Evolutionary conservation across 2,329 filamentous ascomycete species (phyloP).

Genomic region (Trichocomaceae sp.): DNA sequence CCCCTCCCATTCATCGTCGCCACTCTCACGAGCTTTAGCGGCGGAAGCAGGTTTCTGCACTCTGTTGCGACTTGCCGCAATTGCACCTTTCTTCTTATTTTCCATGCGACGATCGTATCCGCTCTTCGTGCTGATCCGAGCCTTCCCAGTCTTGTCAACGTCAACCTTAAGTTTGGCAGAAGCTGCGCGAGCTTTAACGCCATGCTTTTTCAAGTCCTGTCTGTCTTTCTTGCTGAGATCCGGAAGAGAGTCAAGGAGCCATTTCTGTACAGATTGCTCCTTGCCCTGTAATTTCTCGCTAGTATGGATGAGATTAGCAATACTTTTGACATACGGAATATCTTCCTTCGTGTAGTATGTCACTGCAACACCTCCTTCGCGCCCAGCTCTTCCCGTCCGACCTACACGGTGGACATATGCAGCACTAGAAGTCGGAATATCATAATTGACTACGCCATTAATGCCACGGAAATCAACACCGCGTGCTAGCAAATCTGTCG

Average conservation of each 20-base stretch:
- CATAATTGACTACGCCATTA: conserved; percentile 95
- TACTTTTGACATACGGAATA: conserved; percentile 78
- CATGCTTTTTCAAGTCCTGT: conserved; percentile 72
- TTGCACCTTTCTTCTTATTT: conserved; percentile 42
- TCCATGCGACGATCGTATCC: conserved; percentile 43
- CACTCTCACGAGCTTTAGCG: conserved; percentile 18
- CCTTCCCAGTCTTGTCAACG: conserved; percentile 41
- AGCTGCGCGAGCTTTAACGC: conserved; percentile 64
- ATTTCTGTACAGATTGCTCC: conserved; percentile 63
- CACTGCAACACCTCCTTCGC: conserved; percentile 79
- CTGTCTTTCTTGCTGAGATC: conserved; percentile 76
- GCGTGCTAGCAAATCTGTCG: conserved; percentile 84
- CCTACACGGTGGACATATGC: conserved; percentile 91
- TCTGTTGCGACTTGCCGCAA: conserved; percentile 34
- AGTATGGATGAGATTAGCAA: conserved; percentile 84
- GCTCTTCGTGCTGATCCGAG: conserved; percentile 63
- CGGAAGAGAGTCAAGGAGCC: conserved; percentile 82
- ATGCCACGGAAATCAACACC: conserved; percentile 93
- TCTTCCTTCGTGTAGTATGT: conserved; percentile 96
- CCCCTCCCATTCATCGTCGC: conserved; percentile 33
- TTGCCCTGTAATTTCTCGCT: conserved; percentile 63
- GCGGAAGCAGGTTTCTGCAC: neutral
- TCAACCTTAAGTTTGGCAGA: conserved; percentile 34
- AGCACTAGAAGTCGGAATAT: conserved; percentile 84
- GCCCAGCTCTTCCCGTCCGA: conserved; percentile 79